Base-by-base conservation (phyloP, 331 rosid genomes). In the Quercus phellos region DNA sequence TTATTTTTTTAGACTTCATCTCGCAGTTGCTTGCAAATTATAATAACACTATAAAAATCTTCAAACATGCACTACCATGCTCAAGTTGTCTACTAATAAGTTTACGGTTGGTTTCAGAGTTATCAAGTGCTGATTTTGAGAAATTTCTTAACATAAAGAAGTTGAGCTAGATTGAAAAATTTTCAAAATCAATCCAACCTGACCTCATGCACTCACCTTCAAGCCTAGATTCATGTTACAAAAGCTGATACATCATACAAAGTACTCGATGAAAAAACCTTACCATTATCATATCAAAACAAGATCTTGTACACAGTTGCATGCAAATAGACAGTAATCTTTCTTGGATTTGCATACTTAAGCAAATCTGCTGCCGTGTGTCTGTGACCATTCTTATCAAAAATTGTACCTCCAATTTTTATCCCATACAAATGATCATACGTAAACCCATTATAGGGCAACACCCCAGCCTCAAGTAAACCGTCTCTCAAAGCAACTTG, bases 301-400 rank as follows among this genome's bases (percentile, higher is more conserved):
- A 88, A 76, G 22, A 92, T 86, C 60, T 79, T 88, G 0, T 86
- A 87, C 64, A 90, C 96, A 50, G 83, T 85, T 55, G 96, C 92
- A 78, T 86, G 90, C 75, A 90, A 70, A 74, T 81, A 90, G 61
- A 90, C 92, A 21, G 73, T 59, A 78, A 89, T 82, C 74, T 42
- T 89, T 30, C 10, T 76, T 3, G 90, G 87, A 80, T 89, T 43
- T 70, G 96, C 97, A 73, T 83, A 77, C 42, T 76, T 64, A 5
- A 90, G 88, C 87, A 92, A 86, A 86, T 92, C 93, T 58, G 96
- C 90, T 0, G 94, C 84, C 61, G 90, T 84, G 80, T 87, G 92
- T 35, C 97, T 83, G 17, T 74, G 58, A 17, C 94, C 96, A 1
- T 86, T 34, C 63, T 32, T 66, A 68, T 90, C 91, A 79, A 90